A percentile compares a stretch with the other conserved stretches of the same genome.
These are phyloP conservation scores for Clonostachys rosea DNA, from an alignment of 2,329 filamentous ascomycete genomes.

Conservation along the genomic window DNA sequence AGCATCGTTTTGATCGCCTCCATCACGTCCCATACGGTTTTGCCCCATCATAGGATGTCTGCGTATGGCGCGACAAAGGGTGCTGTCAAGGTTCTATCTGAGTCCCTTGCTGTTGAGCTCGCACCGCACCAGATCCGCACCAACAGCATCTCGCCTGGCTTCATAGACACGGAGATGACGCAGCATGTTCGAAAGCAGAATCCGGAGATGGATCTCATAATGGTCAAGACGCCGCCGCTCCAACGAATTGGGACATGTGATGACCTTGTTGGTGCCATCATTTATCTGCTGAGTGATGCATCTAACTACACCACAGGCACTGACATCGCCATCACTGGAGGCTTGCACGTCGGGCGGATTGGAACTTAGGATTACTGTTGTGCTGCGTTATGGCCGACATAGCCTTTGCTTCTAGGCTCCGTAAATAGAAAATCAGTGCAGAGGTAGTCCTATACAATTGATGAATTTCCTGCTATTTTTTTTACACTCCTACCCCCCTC, in stretches of 20 bases:
- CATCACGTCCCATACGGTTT: constrained; percentile 58
- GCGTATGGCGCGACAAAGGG: constrained; percentile 75
- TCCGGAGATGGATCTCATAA: constrained; percentile 18
- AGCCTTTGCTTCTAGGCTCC: no score
- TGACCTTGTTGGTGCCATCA: constrained; percentile 32
- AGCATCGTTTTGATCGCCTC: constrained; percentile 63
- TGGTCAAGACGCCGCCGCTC: constrained; percentile 28
- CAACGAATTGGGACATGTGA: constrained; percentile 29
- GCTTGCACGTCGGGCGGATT: constrained; percentile 23
- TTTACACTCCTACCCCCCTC: no score
- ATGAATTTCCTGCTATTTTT: no score
- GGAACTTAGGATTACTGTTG: not conserved
- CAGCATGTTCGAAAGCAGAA: constrained; percentile 17
- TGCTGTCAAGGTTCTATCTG: constrained; percentile 65
- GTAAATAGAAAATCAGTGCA: no score
- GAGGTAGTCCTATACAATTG: no score
- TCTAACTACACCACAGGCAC: constrained; percentile 33
- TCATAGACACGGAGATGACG: constrained; percentile 26
- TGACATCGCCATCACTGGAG: constrained; percentile 38
- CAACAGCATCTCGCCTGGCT: constrained; percentile 73
- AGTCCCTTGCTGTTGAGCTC: constrained; percentile 72
- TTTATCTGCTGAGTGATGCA: constrained; percentile 37
- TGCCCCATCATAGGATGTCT: constrained; percentile 30
- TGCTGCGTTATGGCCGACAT: no score
- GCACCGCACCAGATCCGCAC: constrained; percentile 69